Conservation (phyloP, 2,329 filamentous ascomycete species). For the Fusarium luffae region DNA sequence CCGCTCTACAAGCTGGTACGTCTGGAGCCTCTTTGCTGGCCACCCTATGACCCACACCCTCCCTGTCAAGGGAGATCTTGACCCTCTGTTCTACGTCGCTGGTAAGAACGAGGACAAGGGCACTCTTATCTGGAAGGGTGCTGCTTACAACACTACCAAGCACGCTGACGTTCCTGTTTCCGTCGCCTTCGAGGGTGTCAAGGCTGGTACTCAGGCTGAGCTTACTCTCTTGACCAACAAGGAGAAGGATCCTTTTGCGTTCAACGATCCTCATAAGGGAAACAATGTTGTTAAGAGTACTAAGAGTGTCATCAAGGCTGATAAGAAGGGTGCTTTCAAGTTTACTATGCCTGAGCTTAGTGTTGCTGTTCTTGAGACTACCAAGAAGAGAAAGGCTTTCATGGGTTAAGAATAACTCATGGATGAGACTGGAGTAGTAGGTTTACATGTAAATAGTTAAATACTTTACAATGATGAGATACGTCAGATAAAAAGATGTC, state of each 20-base stretch:
- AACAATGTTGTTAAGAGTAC: conserved; percentile 62
- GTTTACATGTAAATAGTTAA: not conserved
- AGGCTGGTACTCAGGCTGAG: conserved; percentile 53
- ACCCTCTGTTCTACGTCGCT: conserved; percentile 62
- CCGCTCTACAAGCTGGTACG: conserved; percentile 61
- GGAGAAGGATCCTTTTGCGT: conserved; percentile 53
- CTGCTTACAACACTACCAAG: conserved; percentile 64
- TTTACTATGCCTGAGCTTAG: conserved; percentile 66
- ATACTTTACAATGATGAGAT: not conserved
- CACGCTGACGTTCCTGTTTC: conserved; percentile 57
- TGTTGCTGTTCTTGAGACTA: conserved; percentile 65
- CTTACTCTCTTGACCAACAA: conserved; percentile 60
- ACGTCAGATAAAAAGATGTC: not conserved
- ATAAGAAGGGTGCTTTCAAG: conserved; percentile 58
- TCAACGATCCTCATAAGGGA: conserved; percentile 57
- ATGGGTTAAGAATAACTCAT: not conserved
- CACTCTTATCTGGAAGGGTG: conserved; percentile 61
- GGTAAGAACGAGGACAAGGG: conserved; percentile 57
- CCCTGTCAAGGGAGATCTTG: conserved; percentile 55
- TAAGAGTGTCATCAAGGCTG: conserved; percentile 54
- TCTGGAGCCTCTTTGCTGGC: conserved; percentile 61
- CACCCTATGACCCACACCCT: conserved; percentile 60
- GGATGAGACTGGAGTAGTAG: accelerated
- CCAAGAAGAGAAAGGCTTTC: conserved; percentile 20
- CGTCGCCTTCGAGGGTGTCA: conserved; percentile 58